phyloP scores from a whole-genome alignment of 192 early-diverging fungal species.

The Coemansia sp. region DNA sequence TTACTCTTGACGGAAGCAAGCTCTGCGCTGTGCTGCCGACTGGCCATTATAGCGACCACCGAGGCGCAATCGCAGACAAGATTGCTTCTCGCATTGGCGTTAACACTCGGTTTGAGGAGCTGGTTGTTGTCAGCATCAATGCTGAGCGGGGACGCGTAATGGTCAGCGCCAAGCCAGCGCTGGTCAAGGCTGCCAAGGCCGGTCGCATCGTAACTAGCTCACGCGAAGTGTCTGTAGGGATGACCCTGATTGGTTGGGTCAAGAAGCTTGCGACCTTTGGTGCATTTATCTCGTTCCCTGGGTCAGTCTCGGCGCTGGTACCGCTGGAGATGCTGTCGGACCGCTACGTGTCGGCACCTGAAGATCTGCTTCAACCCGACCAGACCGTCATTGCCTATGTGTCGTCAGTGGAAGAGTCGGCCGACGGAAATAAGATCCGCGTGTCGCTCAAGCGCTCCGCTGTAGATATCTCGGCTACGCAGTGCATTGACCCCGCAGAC shows the following conservation, averaged over 20 bases:
- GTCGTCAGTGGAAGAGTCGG: conserved; percentile 52
- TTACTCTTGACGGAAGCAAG: conserved; percentile 62
- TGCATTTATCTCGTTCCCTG: conserved; percentile 67
- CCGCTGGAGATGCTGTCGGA: conserved; percentile 60
- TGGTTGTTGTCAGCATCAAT: conserved; percentile 61
- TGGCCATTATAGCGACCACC: conserved; percentile 69
- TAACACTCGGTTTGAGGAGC: conserved; percentile 53
- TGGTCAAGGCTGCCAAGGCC: conserved; percentile 61
- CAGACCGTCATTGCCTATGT: conserved; percentile 74
- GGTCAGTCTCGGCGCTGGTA: conserved; percentile 61
- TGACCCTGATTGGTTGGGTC: conserved; percentile 67
- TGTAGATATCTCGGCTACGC: conserved; percentile 36
- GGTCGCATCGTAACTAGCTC: conserved; percentile 42
- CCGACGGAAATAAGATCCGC: conserved; percentile 50
- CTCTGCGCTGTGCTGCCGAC: conserved; percentile 58
- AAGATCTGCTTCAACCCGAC: conserved; percentile 56
- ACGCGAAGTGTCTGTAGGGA: conserved; percentile 55
- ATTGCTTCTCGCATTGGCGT: conserved; percentile 18
- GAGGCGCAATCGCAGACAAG: conserved; percentile 28
- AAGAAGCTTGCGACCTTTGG: conserved; percentile 59
- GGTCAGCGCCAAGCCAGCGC: conserved; percentile 64
- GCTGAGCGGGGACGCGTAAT: conserved; percentile 47
- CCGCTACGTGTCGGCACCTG: conserved; percentile 58
- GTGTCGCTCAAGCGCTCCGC: conserved; percentile 71
- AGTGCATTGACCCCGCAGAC: conserved; percentile 51